Evolutionary conservation across 2,329 filamentous ascomycete genomes (phyloP).

Genomic region (Pyrenophora teres): DNA sequence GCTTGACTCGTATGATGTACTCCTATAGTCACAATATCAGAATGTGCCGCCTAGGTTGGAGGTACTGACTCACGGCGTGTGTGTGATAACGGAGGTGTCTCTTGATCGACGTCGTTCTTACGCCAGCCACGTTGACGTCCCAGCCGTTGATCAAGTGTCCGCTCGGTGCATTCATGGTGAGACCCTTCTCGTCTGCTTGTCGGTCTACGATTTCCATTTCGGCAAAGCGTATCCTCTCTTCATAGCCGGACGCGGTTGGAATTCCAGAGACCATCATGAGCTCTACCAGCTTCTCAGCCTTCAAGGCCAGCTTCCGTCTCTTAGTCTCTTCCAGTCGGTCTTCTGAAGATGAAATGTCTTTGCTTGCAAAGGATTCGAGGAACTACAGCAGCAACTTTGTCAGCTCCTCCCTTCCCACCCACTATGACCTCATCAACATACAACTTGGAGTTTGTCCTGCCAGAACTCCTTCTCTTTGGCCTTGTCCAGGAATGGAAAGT

Average conservation of each 20-base stretch:
- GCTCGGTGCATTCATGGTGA: slow-evolving; percentile 85
- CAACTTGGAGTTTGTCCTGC: slow-evolving; percentile 96
- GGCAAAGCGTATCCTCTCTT: slow-evolving; percentile 94
- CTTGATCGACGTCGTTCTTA: slow-evolving; percentile 79
- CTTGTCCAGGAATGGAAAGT: slow-evolving; percentile 97
- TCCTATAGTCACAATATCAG: slow-evolving; percentile 59
- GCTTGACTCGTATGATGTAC: slow-evolving; percentile 86
- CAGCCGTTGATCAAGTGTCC: slow-evolving; percentile 93
- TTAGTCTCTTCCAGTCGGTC: slow-evolving; percentile 96
- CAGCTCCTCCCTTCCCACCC: slow-evolving; percentile 16
- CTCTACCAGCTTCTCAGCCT: slow-evolving; percentile 94
- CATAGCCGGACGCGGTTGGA: slow-evolving; percentile 92
- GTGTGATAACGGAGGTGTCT: slow-evolving; percentile 87
- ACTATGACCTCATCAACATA: slow-evolving; percentile 55
- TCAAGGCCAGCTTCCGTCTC: slow-evolving; percentile 84
- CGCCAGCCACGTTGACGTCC: slow-evolving; percentile 94
- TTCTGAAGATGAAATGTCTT: slow-evolving; percentile 95
- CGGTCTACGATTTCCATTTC: slow-evolving; percentile 97
- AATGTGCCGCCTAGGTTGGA: background rate
- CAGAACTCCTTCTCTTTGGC: slow-evolving; percentile 98
- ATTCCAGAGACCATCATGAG: slow-evolving; percentile 99
- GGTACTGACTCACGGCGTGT: slow-evolving; percentile 70
- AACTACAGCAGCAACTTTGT: slow-evolving; percentile 63
- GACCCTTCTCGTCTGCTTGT: slow-evolving; percentile 86
- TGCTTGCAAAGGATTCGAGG: slow-evolving; percentile 93